Evolutionary conservation across 306 rosid genomes (phyloP).

Genomic region (Inga leiocalycina): DNA sequence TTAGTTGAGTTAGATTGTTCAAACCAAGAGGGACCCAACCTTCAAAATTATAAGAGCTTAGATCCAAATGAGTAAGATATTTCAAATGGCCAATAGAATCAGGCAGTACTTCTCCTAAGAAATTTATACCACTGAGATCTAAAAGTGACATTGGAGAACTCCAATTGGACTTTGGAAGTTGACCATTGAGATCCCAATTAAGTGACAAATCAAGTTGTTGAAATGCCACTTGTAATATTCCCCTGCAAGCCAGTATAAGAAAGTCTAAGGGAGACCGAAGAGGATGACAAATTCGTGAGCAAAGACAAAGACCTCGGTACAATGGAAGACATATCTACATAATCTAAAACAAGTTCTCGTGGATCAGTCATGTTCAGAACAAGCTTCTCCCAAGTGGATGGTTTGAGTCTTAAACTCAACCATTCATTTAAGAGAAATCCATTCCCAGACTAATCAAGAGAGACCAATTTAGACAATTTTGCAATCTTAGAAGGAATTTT

Average conservation of each 20-base stretch:
- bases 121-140: neutral
- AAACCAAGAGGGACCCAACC: neutral
- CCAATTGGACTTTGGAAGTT: neutral
- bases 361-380: constrained; percentile 3
- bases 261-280: constrained; percentile 10
- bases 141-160: neutral
- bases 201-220: neutral
- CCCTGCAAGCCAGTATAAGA: neutral
- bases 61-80: neutral
- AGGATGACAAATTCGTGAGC: constrained; percentile 18
- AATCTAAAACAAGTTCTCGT: constrained; percentile 7
- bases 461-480: neutral
- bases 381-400: neutral
- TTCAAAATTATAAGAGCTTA: fast-evolving
- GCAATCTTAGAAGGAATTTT: neutral
- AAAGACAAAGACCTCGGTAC: no score
- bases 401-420: neutral
- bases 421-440: neutral
- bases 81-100: neutral
- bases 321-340: no score
- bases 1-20: neutral
- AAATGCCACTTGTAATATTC: neutral
- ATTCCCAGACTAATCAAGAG: neutral
- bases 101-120: neutral
- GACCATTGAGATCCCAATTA: neutral